Conservation (phyloP, 768 basidiomycete species). For the Lactifluus rugatus region DNA sequence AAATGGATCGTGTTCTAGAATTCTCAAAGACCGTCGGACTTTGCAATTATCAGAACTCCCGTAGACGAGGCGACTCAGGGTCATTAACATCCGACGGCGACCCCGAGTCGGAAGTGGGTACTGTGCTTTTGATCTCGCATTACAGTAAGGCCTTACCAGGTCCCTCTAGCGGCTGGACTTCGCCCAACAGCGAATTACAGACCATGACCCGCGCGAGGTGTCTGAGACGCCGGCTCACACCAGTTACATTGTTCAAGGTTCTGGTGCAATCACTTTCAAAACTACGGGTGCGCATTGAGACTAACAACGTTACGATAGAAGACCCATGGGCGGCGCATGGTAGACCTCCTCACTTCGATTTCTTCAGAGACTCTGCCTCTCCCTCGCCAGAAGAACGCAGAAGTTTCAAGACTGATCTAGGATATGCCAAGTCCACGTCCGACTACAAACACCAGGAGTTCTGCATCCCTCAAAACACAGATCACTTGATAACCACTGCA, state of each 20-base stretch:
- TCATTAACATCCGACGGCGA: neutral
- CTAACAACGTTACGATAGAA: neutral
- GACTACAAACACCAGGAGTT: neutral
- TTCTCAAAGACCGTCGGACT: constrained; percentile 13
- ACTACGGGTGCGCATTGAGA: neutral
- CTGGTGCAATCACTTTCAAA: neutral
- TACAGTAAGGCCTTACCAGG: neutral
- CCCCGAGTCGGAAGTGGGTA: neutral
- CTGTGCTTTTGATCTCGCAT: neutral
- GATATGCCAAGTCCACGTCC: neutral
- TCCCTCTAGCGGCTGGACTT: neutral
- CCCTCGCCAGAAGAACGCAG: neutral
- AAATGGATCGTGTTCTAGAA: constrained; percentile 9
- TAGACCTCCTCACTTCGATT: neutral
- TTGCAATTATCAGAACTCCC: constrained; percentile 7
- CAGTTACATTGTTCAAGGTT: neutral
- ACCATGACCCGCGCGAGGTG: neutral
- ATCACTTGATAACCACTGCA: neutral
- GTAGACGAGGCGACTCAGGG: neutral
- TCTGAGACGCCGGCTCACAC: neutral
- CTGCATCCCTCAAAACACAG: neutral
- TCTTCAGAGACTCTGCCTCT: neutral
- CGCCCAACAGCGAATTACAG: neutral
- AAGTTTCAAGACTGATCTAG: neutral
- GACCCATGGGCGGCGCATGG: neutral